Percentiles rank a stretch among this genome's conserved stretches.
These are phyloP conservation scores for Alternaria sp. DNA, from an alignment of 2,329 filamentous ascomycete genomes.

Conservation along the genomic window DNA sequence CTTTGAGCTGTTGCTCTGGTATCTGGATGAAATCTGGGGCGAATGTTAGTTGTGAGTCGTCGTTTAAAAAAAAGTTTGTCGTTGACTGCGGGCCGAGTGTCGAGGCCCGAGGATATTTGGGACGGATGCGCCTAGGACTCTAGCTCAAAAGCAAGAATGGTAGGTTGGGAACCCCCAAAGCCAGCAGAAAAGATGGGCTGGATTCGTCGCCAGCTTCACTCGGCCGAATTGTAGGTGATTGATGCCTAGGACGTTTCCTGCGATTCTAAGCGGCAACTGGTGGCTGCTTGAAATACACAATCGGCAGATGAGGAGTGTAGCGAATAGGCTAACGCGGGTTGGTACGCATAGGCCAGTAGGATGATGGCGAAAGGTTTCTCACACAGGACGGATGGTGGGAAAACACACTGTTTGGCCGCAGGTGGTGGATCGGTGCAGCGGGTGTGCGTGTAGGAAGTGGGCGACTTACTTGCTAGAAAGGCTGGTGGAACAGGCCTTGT, in stretches of 20 bases:
- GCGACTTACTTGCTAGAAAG: conserved; percentile 43
- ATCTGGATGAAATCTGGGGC: conserved; percentile 24
- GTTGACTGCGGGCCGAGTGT: neutral
- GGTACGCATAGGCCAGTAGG: conserved; percentile 19
- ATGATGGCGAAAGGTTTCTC: conserved; percentile 38
- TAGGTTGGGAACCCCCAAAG: conserved; percentile 20
- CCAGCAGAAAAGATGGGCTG: conserved; percentile 25
- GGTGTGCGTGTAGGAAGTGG: conserved; percentile 24
- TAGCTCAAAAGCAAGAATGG: conserved; percentile 34
- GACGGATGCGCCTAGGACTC: conserved; percentile 12
- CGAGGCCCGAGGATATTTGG: conserved; percentile 2
- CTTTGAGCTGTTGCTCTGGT: conserved; percentile 39
- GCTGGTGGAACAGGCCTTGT: conserved; percentile 37
- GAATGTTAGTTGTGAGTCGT: conserved; percentile 24
- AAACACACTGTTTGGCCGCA: conserved; percentile 25
- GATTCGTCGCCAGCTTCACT: conserved; percentile 32
- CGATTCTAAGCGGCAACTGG: conserved; percentile 33
- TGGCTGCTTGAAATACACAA: conserved; percentile 37
- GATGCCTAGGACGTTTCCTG: conserved; percentile 38
- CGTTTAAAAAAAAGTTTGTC: neutral
- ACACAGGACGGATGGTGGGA: conserved; percentile 30
- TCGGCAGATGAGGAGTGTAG: conserved; percentile 45
- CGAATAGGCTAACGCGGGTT: conserved; percentile 49
- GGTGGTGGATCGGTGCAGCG: conserved; percentile 25
- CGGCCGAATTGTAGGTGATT: conserved; percentile 26